phyloP scores from a whole-genome alignment of 2,329 filamentous ascomycete species.

The Aspergillus alliaceus region DNA sequence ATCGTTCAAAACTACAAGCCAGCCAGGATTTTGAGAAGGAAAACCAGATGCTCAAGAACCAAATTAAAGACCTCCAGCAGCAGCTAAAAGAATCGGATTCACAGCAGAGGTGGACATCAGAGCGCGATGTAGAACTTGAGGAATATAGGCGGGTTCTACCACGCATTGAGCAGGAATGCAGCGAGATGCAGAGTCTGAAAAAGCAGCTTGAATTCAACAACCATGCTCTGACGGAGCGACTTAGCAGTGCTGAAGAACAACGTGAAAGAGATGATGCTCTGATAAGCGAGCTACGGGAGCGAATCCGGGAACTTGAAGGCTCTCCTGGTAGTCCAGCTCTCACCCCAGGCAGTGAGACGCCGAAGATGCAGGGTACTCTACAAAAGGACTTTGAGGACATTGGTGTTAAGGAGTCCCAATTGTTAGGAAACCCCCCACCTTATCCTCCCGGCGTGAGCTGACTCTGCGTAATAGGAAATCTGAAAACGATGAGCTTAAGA shows the following conservation, averaged over 20 bases:
- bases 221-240: slow-evolving; percentile 46
- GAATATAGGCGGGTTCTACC: slow-evolving; percentile 48
- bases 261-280: slow-evolving; percentile 42
- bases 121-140: slow-evolving; percentile 43
- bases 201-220: slow-evolving; percentile 51
- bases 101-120: slow-evolving; percentile 40
- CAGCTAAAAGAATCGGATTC: slow-evolving; percentile 48
- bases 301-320: slow-evolving; percentile 44
- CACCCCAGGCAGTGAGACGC: slow-evolving; percentile 39
- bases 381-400: slow-evolving; percentile 45
- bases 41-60: slow-evolving; percentile 46
- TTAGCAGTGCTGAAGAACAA: slow-evolving; percentile 45
- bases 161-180: slow-evolving; percentile 49
- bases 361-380: slow-evolving; percentile 40
- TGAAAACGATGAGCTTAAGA: slow-evolving; percentile 41
- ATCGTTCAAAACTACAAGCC: slow-evolving; percentile 50
- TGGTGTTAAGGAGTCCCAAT: slow-evolving; percentile 39
- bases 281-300: slow-evolving; percentile 43
- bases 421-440: slow-evolving; percentile 29
- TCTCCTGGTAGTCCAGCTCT: slow-evolving; percentile 39
- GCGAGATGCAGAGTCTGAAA: slow-evolving; percentile 49
- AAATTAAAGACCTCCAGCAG: slow-evolving; percentile 48
- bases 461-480: slow-evolving; percentile 33
- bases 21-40: slow-evolving; percentile 52
- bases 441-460: slow-evolving; percentile 13